Percentiles rank a stretch among this genome's conserved stretches.
Conservation (phyloP, 176 grass and related monocot species). For the Musa acuminata region DNA sequence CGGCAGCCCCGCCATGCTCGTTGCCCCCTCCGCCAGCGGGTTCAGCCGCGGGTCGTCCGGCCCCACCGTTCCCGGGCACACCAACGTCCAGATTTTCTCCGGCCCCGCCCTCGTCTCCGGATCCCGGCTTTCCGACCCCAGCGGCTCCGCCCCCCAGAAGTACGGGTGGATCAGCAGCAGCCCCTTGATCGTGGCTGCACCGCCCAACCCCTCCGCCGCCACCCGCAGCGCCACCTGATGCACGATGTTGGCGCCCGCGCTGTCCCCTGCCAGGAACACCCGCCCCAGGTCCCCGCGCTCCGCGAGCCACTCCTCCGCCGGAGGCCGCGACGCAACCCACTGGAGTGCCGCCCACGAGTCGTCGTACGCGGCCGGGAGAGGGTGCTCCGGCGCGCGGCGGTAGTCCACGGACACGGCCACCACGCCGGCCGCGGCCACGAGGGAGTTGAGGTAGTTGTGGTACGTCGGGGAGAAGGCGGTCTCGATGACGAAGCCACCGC, state of each 20-base stretch:
- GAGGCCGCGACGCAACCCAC: constrained; percentile 31
- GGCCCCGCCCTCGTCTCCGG: constrained; percentile 21
- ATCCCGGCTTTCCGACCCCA: constrained; percentile 9
- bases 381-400: constrained; percentile 70
- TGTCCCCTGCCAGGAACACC: constrained; percentile 63
- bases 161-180: constrained; percentile 35
- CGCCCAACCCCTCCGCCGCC: background rate
- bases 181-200: constrained; percentile 13
- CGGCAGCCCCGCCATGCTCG: constrained; percentile 8
- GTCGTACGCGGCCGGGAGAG: constrained; percentile 54
- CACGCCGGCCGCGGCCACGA: constrained; percentile 38
- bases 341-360: constrained; percentile 62
- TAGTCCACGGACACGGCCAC: constrained; percentile 75
- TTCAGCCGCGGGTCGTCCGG: constrained; percentile 33
- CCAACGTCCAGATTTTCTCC: constrained; percentile 38
- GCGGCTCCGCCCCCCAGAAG: constrained; percentile 38
- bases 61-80: constrained; percentile 31
- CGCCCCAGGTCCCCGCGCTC: constrained; percentile 35
- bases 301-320: constrained; percentile 54
- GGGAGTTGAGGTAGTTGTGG: constrained; percentile 57
- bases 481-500: constrained; percentile 75
- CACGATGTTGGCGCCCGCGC: constrained; percentile 66
- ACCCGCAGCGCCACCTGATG: constrained; percentile 24
- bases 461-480: constrained; percentile 75
- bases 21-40: constrained; percentile 19